Evolutionary conservation across 1,284 basidiomycete species (phyloP).

Genomic region (Meripilus lineatus): DNA sequence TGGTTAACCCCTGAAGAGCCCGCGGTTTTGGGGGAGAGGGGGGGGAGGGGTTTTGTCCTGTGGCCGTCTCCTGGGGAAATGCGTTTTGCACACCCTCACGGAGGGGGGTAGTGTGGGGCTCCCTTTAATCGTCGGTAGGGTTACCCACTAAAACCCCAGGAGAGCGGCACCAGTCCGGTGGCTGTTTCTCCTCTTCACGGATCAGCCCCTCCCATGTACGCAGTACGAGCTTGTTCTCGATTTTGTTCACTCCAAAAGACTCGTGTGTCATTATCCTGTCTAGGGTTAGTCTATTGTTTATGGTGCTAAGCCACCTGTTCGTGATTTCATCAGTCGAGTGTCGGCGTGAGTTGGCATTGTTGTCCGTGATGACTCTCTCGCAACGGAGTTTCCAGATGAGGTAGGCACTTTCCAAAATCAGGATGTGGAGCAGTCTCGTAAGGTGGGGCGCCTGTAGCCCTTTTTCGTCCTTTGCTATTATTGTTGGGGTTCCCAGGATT

Average conservation of each 20-base stretch:
- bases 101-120: conserved; percentile 1
- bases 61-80: too few species aligned
- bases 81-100: too few species aligned
- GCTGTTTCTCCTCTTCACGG: neutral
- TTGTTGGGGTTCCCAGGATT: conserved; percentile 1
- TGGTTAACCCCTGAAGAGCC: too few species aligned
- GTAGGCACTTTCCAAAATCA: conserved; percentile 25
- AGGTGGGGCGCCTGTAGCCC: neutral
- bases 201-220: conserved; percentile 9
- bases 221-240: neutral
- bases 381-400: conserved; percentile 28
- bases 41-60: too few species aligned
- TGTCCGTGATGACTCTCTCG: conserved; percentile 18
- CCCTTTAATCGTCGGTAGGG: neutral
- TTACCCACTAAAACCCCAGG: conserved; percentile 24
- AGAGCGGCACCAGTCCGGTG: conserved; percentile 4
- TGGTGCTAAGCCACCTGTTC: conserved; percentile 8
- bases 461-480: neutral
- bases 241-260: neutral
- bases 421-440: conserved; percentile 21
- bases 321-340: conserved; percentile 7
- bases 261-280: conserved; percentile 7
- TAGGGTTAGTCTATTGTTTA: conserved; percentile 5
- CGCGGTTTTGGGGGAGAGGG: too few species aligned
- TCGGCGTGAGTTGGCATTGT: neutral